A percentile compares a stretch with the other conserved stretches of the same genome.
Conservation (phyloP, 345 rosid genomes). For the Populus ilicifolia region DNA sequence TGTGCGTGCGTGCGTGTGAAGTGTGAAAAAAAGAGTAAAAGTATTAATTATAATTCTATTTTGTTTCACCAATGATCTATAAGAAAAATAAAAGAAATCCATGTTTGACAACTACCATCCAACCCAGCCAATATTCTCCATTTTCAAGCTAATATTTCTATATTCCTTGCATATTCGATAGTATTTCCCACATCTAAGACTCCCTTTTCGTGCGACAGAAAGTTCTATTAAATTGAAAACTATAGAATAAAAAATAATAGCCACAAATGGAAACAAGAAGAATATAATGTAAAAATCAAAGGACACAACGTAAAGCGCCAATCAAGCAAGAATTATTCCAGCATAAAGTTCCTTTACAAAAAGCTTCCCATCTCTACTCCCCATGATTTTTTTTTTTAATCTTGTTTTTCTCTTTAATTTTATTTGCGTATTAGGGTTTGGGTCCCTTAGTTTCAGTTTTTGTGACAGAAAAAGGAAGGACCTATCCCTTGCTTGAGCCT, state of each 20-base stretch:
- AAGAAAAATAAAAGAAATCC: no score
- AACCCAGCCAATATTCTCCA: neutral
- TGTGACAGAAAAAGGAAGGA: neutral
- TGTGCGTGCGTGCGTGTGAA: no score
- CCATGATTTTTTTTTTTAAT: neutral
- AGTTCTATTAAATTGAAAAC: neutral
- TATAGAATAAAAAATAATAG: neutral
- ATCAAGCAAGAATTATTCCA: conserved; percentile 32
- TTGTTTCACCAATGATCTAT: no score
- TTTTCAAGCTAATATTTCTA: neutral
- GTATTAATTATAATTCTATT: neutral
- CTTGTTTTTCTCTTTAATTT: neutral
- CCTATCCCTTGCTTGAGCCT: neutral
- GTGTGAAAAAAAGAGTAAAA: neutral
- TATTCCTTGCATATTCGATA: conserved; percentile 18
- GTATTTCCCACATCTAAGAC: neutral
- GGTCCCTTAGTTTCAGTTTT: conserved; percentile 14
- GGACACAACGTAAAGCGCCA: conserved; percentile 22
- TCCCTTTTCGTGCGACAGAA: neutral
- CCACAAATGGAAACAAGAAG: neutral
- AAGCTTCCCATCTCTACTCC: conserved; percentile 19
- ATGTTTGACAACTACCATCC: neutral
- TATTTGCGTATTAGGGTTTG: neutral
- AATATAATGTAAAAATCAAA: neutral
- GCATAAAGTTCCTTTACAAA: conserved; percentile 20